A percentile compares a stretch with the other conserved stretches of the same genome.
These are phyloP conservation scores for Tylopilus vinaceipallidus DNA, from an alignment of 768 basidiomycete species.

Conservation along the genomic window DNA sequence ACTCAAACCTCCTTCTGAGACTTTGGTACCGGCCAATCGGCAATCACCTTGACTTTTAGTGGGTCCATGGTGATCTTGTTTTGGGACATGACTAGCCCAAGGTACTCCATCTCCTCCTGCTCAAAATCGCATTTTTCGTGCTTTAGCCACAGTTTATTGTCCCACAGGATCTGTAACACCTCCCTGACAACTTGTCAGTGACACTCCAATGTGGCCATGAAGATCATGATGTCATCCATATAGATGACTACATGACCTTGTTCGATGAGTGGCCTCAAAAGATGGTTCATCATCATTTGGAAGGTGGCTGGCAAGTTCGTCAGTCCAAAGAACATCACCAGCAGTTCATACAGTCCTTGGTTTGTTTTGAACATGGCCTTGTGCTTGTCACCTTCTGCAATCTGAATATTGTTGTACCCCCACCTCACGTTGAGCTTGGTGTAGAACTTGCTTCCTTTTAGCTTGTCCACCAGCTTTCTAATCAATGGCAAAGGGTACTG, in stretches of 20 bases:
- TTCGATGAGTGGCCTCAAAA: constrained; percentile 14
- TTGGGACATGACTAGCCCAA: background rate
- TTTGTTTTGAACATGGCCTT: constrained; percentile 31
- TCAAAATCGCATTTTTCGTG: background rate
- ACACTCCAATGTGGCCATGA: constrained; percentile 25
- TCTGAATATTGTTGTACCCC: no score
- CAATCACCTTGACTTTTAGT: background rate
- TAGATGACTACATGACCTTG: background rate
- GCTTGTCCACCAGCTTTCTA: no score
- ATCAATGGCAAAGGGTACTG: no score
- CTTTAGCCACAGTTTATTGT: background rate
- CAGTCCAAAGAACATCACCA: background rate
- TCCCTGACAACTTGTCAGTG: constrained; percentile 9
- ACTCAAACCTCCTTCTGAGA: no score
- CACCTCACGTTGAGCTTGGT: no score
- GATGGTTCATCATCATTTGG: constrained; percentile 2
- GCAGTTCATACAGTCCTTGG: background rate
- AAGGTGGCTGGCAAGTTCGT: no score
- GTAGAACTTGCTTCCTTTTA: no score
- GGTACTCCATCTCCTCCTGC: background rate
- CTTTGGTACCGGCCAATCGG: no score
- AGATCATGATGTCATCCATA: constrained; percentile 41
- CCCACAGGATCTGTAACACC: background rate
- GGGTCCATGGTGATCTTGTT: background rate
- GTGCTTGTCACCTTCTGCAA: background rate